A percentile compares a stretch with the other conserved stretches of the same genome.
These are phyloP conservation scores for Sarcodon aspratus DNA, from an alignment of 768 basidiomycete genomes.

Conservation along the genomic window DNA sequence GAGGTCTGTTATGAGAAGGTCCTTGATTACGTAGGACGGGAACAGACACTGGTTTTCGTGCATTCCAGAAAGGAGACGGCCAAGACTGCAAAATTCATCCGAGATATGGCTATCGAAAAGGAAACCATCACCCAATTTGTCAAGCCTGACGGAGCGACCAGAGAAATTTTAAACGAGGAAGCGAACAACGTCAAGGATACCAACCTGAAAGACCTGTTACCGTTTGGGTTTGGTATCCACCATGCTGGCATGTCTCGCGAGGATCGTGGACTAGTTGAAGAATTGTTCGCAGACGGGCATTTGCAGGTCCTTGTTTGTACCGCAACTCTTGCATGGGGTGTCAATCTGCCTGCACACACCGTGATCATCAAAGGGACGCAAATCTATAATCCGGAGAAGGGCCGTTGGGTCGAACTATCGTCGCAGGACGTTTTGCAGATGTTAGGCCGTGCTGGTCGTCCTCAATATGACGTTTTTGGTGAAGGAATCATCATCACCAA, in stretches of 20 bases:
- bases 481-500: conserved; percentile 99
- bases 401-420: conserved; percentile 92
- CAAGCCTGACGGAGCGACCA: conserved; percentile 82
- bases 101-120: conserved; percentile 93
- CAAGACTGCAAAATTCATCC: conserved; percentile 89
- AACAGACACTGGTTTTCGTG: conserved; percentile 92
- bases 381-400: conserved; percentile 98
- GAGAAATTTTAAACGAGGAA: conserved; percentile 84
- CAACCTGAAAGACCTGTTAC: conserved; percentile 79
- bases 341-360: conserved; percentile 94
- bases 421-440: conserved; percentile 97
- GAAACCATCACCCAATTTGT: conserved; percentile 96
- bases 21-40: conserved; percentile 82
- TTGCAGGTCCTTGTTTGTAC: conserved; percentile 95
- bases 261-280: conserved; percentile 87
- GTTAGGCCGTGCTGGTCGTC: conserved; percentile 95
- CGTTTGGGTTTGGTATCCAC: conserved; percentile 96
- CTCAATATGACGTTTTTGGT: conserved; percentile 94
- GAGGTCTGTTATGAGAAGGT: conserved; percentile 99
- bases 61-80: conserved; percentile 98
- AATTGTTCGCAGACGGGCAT: conserved; percentile 85
- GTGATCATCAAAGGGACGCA: conserved; percentile 99
- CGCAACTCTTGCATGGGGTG: conserved; percentile 98
- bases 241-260: conserved; percentile 94
- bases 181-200: conserved; percentile 72